These are phyloP conservation scores for Plasmodium inui DNA, from an alignment of 169 alveolate species.

Conservation along the genomic window DNA sequence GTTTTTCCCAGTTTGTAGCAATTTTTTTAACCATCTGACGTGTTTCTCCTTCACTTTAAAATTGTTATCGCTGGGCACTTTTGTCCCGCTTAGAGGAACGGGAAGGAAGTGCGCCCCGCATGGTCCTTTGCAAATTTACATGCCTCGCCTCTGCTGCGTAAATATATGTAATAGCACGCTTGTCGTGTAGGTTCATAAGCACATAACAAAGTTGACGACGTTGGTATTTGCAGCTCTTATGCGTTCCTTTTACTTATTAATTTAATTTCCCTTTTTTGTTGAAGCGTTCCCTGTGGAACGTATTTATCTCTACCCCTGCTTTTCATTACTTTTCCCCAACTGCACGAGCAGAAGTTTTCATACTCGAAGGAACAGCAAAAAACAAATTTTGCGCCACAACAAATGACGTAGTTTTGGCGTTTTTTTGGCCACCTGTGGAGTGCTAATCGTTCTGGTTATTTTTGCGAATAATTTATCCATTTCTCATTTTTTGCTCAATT, in stretches of 20 bases:
- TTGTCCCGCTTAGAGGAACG: neutral
- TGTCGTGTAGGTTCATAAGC: neutral
- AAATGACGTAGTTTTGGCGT: neutral
- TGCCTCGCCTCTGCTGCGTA: neutral
- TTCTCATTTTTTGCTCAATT: neutral
- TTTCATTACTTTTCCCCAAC: neutral
- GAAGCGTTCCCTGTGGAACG: neutral
- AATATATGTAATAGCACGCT: neutral
- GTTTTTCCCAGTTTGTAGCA: too few relatives aligned
- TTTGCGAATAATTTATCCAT: conserved; percentile 1
- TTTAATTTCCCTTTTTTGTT: neutral
- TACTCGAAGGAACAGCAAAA: neutral
- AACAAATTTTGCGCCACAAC: neutral
- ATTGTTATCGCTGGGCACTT: neutral
- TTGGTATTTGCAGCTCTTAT: neutral
- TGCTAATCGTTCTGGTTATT: neutral
- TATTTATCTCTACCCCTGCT: neutral
- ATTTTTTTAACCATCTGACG: neutral
- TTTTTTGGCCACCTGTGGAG: neutral
- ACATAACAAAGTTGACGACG: neutral
- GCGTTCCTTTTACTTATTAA: neutral
- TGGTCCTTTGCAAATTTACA: neutral
- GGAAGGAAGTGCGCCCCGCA: neutral
- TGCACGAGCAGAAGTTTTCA: neutral
- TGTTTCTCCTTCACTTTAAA: neutral